These are phyloP conservation scores for Maudiozyma serrabonitensis DNA, from an alignment of 805 yeast species.

Conservation along the genomic window DNA sequence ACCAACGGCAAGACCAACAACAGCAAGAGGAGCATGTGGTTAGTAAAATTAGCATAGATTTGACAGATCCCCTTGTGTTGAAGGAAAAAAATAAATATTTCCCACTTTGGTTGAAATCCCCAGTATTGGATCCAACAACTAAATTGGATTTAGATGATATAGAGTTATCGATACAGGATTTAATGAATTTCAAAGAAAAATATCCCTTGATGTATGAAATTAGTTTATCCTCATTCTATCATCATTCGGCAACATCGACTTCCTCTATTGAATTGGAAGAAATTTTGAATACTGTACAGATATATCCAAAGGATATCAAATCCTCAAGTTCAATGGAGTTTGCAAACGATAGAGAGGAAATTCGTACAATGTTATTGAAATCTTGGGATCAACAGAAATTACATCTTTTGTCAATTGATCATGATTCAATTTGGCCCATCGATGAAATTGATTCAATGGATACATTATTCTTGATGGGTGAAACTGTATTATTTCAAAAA, in stretches of 20 bases:
- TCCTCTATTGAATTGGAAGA: background rate
- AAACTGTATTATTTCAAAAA: constrained; percentile 31
- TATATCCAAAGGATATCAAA: constrained; percentile 21
- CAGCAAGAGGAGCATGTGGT: background rate
- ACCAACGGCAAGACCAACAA: background rate
- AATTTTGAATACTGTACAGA: constrained; percentile 18
- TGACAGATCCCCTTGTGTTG: constrained; percentile 15
- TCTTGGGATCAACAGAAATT: constrained; percentile 33
- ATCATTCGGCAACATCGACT: background rate
- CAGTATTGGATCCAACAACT: constrained; percentile 14
- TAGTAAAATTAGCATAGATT: background rate
- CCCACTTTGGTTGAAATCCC: constrained; percentile 27
- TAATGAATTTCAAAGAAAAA: constrained; percentile 14
- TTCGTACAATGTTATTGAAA: constrained; percentile 31
- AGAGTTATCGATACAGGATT: background rate
- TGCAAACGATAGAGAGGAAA: constrained; percentile 19
- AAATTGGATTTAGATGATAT: constrained; percentile 6
- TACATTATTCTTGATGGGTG: constrained; percentile 39
- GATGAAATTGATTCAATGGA: constrained; percentile 44
- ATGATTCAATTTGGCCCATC: constrained; percentile 34
- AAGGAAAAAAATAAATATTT: constrained; percentile 32
- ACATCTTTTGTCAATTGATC: background rate
- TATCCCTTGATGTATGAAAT: constrained; percentile 22
- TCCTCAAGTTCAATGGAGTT: constrained; percentile 13
- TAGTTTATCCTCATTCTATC: constrained; percentile 13